Percentiles rank a stretch among this genome's conserved stretches.
Evolutionary conservation across 768 basidiomycete species (phyloP).

Genomic region (Crassisporium funariophilum): DNA sequence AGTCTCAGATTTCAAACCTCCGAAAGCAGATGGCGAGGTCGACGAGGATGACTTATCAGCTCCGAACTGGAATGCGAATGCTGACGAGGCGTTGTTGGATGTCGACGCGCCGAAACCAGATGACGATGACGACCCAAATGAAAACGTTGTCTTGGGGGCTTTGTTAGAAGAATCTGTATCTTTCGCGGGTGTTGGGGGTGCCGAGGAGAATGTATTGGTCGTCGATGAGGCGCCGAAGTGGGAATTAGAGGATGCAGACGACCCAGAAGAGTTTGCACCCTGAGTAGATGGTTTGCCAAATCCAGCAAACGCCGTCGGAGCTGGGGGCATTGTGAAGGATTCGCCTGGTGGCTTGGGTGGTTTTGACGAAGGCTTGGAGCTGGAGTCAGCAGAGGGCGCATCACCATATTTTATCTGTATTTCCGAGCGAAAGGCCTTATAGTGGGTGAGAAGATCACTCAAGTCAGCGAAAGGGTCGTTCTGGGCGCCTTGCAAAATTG

Average conservation of each 20-base stretch:
- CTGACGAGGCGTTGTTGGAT: neutral
- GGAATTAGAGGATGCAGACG: too few species aligned
- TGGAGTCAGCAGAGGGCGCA: conserved; percentile 4
- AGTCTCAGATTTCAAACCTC: neutral
- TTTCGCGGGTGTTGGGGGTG: too few species aligned
- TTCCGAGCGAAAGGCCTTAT: conserved; percentile 55
- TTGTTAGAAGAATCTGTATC: too few species aligned
- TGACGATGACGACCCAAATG: conserved; percentile 36
- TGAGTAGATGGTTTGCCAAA: too few species aligned
- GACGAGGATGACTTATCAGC: too few species aligned
- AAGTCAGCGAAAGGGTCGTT: conserved; percentile 74
- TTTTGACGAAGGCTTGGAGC: conserved; percentile 10
- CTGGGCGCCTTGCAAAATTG: conserved; percentile 58
- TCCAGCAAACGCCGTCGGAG: conserved; percentile 31
- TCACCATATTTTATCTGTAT: conserved; percentile 61
- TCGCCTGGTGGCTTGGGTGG: conserved; percentile 4
- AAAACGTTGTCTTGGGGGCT: too few species aligned
- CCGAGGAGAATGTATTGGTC: too few species aligned
- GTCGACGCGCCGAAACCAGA: conserved; percentile 27
- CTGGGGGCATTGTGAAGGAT: conserved; percentile 38
- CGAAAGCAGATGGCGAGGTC: conserved; percentile 1
- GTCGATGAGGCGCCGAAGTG: too few species aligned
- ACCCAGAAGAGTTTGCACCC: too few species aligned
- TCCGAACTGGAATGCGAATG: too few species aligned
- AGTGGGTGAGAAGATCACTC: conserved; percentile 54